Base-by-base conservation (phyloP, 805 yeast genomes). In the Schwanniomyces polymorphus region DNA sequence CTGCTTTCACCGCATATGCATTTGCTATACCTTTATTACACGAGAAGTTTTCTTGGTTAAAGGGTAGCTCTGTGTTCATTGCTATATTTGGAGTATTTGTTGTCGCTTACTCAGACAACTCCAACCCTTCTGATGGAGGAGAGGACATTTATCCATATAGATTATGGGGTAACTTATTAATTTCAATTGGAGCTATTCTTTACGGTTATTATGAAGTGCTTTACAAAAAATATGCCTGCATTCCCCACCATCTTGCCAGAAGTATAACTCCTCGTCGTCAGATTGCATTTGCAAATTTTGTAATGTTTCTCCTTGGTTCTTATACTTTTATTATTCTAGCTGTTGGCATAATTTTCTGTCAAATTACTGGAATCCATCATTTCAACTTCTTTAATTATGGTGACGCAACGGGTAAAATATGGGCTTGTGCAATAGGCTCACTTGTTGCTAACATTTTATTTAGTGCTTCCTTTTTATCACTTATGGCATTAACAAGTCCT, bases 401-500 rank as follows among this genome's bases (percentile, higher is more conserved):
- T n/a, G 58, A 70, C 0, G 57, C 66, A 7, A 58, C 71, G 0
- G 56, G 56, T 2, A 67, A 63, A 14, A 71, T 72, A 6, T 75
- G 85, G 78, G 38, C 61, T 5, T 74, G 72, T 47, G 75, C 87
- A 7, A 9, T 63, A 1, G 63, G 80, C 2, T 85, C 92, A 1
- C 70, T 86, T 1, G 48, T 80, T 1, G 76, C 86, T 14, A 90
- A 90, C 61, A 68, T 88, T 52, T 55, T 79, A 1, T 89, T 87
- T 62, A 84, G 89, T 31, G 84, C 86, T 7, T 73, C 86, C 27
- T 89, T 90, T 55, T 72, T 89, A 48, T 78, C 90, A 2, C 68
- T 89, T 52, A 87, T 89, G 87, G 84, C 96, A 0, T 75, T 89
- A 46, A 89, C 97, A 0, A 84, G 88, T 3, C 97, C 97, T 0